A percentile compares a stretch with the other conserved stretches of the same genome.
Conservation (phyloP, 1,284 basidiomycete genomes). For the Takashimella koratensis region DNA sequence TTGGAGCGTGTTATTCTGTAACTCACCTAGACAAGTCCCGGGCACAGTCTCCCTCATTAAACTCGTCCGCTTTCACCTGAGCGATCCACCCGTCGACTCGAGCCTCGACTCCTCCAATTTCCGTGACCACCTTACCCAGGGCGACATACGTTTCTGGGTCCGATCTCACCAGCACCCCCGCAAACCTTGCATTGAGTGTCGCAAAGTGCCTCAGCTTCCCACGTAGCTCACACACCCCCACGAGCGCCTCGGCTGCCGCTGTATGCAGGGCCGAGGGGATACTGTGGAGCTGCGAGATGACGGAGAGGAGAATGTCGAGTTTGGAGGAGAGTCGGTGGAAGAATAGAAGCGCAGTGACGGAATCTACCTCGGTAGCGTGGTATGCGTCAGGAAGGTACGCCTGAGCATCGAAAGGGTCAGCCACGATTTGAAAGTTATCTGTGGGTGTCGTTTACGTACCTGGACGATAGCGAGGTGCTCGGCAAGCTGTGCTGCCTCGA, state of each 20-base stretch:
- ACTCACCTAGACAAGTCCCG: slow-evolving; percentile 78
- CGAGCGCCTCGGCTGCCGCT: slow-evolving; percentile 70
- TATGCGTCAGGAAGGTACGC: slow-evolving; percentile 82
- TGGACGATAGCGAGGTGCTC: slow-evolving; percentile 63
- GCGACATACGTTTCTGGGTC: slow-evolving; percentile 77
- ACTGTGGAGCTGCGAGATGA: slow-evolving; percentile 74
- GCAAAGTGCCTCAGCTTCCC: slow-evolving; percentile 74
- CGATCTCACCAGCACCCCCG: slow-evolving; percentile 70
- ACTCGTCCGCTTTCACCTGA: slow-evolving; percentile 76
- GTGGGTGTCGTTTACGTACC: slow-evolving; percentile 21
- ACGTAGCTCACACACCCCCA: slow-evolving; percentile 87
- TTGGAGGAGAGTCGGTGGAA: slow-evolving; percentile 83
- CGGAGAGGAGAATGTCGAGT: slow-evolving; percentile 73
- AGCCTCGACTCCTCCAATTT: slow-evolving; percentile 83
- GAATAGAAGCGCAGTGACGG: slow-evolving; percentile 81
- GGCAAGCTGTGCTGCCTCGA: slow-evolving; percentile 74
- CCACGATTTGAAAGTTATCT: background rate
- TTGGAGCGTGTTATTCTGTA: background rate
- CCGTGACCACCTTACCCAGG: slow-evolving; percentile 76
- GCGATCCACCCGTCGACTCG: slow-evolving; percentile 88
- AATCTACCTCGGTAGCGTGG: slow-evolving; percentile 77
- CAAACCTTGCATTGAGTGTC: slow-evolving; percentile 79
- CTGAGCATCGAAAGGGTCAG: slow-evolving; percentile 44
- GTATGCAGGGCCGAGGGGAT: slow-evolving; percentile 78
- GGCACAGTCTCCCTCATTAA: slow-evolving; percentile 87